Evolutionary conservation across 2,329 filamentous ascomycete genomes (phyloP), one percentile per base, ranked within the genome.

Genomic region (Trichoderma arundinaceum): DNA sequence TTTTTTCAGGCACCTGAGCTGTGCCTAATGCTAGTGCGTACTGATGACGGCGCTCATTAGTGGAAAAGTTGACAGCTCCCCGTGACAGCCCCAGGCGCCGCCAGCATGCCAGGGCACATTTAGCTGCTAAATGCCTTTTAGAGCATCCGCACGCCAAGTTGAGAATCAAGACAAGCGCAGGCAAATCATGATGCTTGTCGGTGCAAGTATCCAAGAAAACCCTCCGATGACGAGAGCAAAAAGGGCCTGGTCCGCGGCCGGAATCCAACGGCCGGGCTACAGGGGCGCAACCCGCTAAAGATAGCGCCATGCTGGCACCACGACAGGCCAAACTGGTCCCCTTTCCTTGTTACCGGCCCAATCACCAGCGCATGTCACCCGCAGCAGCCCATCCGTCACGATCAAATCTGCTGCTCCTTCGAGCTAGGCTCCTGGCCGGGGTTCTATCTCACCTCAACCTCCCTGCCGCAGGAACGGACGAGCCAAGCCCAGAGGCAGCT

Each of bases 341-440:
- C 12, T 13, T 49, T 19, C 43, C 32, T 22, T 48, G 28, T 8
- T 22, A 7, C 17, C 32, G 43, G 33, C 43, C 54, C 54, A 57
- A 57, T 57, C 41, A 59, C 28, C n/a, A 9, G 41, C 28, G 39
- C 39, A 28, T 17, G 46, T 32, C 22, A 22, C 46, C 46, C 32
- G 46, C 46, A 49, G 32, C 46, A 22, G 46, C 46, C 38, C 15
- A 35, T 46, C 28, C 39, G 44, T 33, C 28, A 35, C 39, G 54
- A 58, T 58, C 54, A 46, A 46, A 33, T 52, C 28, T 28, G 19
- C 15, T 38, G 33, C 56, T 49, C 28, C 43, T 59, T 59, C 19
- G n/a, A 59, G 43, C 43, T 32, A 59, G 48, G 56, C 56, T 15
- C 43, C 32, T 15, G 17, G 28, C 43, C 56, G 9, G 43, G 56